A percentile compares a stretch with the other conserved stretches of the same genome.
Conservation (phyloP, 176 grass and related monocot species). For the Oryza glumipatula region DNA sequence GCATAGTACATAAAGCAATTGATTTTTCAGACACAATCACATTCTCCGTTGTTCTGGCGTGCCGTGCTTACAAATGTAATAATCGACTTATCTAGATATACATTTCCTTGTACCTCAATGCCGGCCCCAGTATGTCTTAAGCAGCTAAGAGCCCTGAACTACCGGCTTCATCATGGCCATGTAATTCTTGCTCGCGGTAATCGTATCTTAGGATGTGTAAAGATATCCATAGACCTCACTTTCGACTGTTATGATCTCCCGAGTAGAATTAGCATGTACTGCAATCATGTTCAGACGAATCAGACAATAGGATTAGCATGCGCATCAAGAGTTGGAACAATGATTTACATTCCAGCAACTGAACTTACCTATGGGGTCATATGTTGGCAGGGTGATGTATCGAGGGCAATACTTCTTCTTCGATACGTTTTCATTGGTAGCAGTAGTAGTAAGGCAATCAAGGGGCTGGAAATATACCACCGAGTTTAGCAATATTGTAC, state of each 20-base stretch:
- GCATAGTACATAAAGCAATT: not conserved
- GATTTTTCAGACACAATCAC: constrained; percentile 5
- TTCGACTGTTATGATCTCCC: constrained; percentile 36
- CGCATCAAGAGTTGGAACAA: not conserved
- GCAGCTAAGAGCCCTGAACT: not conserved
- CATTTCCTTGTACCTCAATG: constrained; percentile 8
- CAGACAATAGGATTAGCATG: constrained; percentile 19
- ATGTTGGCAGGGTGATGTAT: constrained; percentile 69
- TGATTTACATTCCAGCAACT: not conserved
- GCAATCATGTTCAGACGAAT: not conserved
- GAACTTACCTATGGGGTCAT: constrained; percentile 60
- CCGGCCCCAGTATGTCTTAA: not conserved
- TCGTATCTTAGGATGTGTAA: constrained; percentile 33
- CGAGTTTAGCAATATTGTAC: constrained; percentile 21
- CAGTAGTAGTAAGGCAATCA: constrained; percentile 63
- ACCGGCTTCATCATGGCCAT: not conserved
- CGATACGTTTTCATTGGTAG: not conserved
- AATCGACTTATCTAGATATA: not conserved
- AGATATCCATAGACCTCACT: constrained; percentile 13
- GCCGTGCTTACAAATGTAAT: constrained; percentile 10
- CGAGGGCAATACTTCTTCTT: constrained; percentile 55
- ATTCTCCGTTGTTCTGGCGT: not conserved
- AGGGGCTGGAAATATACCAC: constrained; percentile 61
- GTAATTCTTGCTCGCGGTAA: not conserved
- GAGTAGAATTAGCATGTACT: constrained; percentile 48